Evolutionary conservation across 768 basidiomycete species (phyloP), one percentile per base, ranked within the genome.

Genomic region (Hortiboletus flavorubellus): DNA sequence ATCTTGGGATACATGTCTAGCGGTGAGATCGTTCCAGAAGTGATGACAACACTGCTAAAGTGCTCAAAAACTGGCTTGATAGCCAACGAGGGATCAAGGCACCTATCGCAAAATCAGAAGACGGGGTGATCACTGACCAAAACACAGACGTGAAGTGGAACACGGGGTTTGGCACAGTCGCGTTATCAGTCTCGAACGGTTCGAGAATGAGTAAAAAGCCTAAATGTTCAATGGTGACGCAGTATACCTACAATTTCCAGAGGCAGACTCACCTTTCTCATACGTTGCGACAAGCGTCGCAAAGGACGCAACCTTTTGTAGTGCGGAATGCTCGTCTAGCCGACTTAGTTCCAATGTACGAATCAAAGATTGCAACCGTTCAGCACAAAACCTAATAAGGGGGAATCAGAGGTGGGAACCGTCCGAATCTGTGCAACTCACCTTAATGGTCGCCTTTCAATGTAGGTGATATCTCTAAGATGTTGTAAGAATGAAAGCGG

Each of bases 1-100:
- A 99, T 99, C 74, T 98, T 99, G 12, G 97, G 97, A 71, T 99
- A 99, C 97, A 99, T 99, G 73, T 99, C 97, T 54, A 99, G 73
- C 3, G 97, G 97, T 1, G 95, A 98, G 63, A 99, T 93, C 11
- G 97, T 99, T 63, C 97, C 97, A 5, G 94, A 98, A 0, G 97
- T 99, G 69, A 99, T 99, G 59, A 99, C 93, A 21, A 99, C 97
- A 58, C 90, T 93, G 69, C 92, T 95, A 69, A 98, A 99, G 31
- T 94, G 89, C 67, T 99, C 97, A 68, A 99, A 98, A 16, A 99
- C 91, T 0, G 97, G 97, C 63, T 93, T 91, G 64, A 99, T 99
- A 9, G 97, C 97, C 34, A 99, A 81, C 0, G 96, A 93, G 2
- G 97, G 97, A 70, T 99, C 97, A 58, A 99, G 84, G 65, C 97